phyloP scores from a whole-genome alignment of 2,329 filamentous ascomycete genomes.

The Penicillium frequentans region DNA sequence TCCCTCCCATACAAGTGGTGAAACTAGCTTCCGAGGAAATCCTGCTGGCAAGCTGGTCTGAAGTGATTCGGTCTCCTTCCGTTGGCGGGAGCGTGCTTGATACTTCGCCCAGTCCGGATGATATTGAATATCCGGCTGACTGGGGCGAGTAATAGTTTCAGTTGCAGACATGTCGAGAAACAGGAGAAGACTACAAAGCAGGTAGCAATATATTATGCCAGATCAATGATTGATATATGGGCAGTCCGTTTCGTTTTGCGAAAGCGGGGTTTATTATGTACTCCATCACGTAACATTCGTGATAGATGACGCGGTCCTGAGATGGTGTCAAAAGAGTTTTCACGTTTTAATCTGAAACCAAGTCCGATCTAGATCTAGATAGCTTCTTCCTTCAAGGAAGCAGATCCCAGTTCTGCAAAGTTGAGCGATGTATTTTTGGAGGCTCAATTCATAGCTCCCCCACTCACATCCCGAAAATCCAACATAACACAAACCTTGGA shows the following conservation, averaged over 20 bases:
- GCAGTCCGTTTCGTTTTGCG: not conserved
- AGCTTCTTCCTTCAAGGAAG: not conserved
- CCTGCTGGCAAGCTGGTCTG: slow-evolving; percentile 36
- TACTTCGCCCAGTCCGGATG: slow-evolving; percentile 24
- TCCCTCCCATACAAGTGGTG: slow-evolving; percentile 51
- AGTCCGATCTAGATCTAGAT: no score
- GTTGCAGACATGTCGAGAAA: slow-evolving; percentile 14
- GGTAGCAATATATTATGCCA: not conserved
- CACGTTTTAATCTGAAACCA: not conserved
- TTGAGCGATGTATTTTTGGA: not conserved
- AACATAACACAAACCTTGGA: no score
- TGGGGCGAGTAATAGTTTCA: slow-evolving; percentile 12
- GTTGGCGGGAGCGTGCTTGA: slow-evolving; percentile 17
- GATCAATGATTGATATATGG: not conserved
- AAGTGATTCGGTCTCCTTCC: slow-evolving; percentile 17
- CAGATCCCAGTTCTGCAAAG: not conserved
- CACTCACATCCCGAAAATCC: no score
- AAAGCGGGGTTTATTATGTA: not conserved
- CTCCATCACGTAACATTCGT: not conserved
- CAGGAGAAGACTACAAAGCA: not conserved
- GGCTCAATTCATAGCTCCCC: not conserved
- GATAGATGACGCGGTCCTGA: not conserved
- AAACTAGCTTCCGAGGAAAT: slow-evolving; percentile 43
- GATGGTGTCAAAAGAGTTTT: not conserved
- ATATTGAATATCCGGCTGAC: slow-evolving; percentile 25